Evolutionary conservation across 2,329 filamentous ascomycete genomes (phyloP).

Genomic region (Cladosporium cucumerinum): DNA sequence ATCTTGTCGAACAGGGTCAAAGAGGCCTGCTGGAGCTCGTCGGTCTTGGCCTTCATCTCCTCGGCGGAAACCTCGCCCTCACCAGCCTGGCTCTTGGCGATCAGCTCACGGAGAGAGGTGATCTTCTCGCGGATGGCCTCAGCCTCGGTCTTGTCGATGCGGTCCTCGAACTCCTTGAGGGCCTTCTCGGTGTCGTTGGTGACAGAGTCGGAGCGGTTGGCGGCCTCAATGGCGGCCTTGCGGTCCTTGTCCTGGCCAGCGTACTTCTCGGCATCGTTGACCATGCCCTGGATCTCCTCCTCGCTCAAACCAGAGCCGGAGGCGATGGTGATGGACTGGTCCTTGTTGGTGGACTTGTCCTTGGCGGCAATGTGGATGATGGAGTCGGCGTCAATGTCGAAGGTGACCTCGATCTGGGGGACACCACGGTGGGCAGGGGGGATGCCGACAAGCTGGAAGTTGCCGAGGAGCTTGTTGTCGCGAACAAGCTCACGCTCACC

Average conservation of each 20-base stretch:
- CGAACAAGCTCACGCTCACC: slow-evolving; percentile 98
- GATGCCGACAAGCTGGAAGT: slow-evolving; percentile 99
- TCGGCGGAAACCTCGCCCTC: slow-evolving; percentile 81
- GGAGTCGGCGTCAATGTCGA: slow-evolving; percentile 96
- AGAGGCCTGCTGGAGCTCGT: slow-evolving; percentile 92
- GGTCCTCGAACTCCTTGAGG: slow-evolving; percentile 92
- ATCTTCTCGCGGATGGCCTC: slow-evolving; percentile 97
- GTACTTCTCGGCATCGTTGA: slow-evolving; percentile 95
- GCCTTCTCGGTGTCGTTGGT: slow-evolving; percentile 98
- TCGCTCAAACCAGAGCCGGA: slow-evolving; percentile 97
- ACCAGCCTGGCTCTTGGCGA: slow-evolving; percentile 90
- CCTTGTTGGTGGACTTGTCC: slow-evolving; percentile 99
- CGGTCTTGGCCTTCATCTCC: slow-evolving; percentile 97
- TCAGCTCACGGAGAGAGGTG: slow-evolving; percentile 72
- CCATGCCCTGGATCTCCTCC: slow-evolving; percentile 93
- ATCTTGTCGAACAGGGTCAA: slow-evolving; percentile 99
- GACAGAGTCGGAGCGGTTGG: slow-evolving; percentile 95
- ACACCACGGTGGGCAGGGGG: slow-evolving; percentile 94
- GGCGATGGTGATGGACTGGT: slow-evolving; percentile 98
- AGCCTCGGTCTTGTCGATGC: slow-evolving; percentile 93
- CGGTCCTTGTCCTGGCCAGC: slow-evolving; percentile 93
- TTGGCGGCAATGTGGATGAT: slow-evolving; percentile 98
- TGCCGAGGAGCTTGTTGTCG: slow-evolving; percentile 97
- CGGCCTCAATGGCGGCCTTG: slow-evolving; percentile 89
- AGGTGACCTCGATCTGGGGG: slow-evolving; percentile 95